Conservation (phyloP, 768 basidiomycete genomes). For the Trametes sanguinea region DNA sequence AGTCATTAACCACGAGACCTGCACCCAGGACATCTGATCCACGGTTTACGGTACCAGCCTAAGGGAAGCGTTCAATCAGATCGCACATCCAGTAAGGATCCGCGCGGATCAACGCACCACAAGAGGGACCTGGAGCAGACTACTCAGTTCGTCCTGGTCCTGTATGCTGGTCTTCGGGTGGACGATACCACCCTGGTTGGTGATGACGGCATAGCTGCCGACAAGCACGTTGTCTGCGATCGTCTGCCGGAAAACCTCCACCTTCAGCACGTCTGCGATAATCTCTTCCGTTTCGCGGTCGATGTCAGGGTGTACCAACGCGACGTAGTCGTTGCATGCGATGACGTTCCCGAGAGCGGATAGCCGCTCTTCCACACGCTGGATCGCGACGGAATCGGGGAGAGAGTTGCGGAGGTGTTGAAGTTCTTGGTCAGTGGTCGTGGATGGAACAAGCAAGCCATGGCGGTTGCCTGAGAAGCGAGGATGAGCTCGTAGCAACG, state of each 20-base stretch:
- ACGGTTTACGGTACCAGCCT: constrained; percentile 98
- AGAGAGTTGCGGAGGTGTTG: constrained; percentile 96
- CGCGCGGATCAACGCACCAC: constrained; percentile 61
- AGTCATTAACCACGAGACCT: constrained; percentile 97
- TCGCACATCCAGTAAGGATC: background rate
- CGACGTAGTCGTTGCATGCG: constrained; percentile 98
- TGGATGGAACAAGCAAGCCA: constrained; percentile 92
- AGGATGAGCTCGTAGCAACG: background rate
- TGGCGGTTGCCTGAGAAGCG: constrained; percentile 81
- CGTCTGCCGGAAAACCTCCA: constrained; percentile 98
- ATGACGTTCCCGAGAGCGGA: constrained; percentile 98
- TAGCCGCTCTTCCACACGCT: constrained; percentile 95
- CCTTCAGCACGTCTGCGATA: constrained; percentile 98
- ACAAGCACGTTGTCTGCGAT: constrained; percentile 96
- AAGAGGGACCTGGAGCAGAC: constrained; percentile 88
- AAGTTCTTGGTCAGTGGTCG: constrained; percentile 96
- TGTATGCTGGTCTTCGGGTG: constrained; percentile 97
- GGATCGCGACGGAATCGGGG: constrained; percentile 90
- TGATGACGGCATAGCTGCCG: constrained; percentile 92
- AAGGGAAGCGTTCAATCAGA: constrained; percentile 6
- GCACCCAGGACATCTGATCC: constrained; percentile 98
- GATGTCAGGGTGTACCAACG: constrained; percentile 96
- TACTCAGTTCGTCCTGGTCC: constrained; percentile 96
- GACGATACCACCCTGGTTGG: constrained; percentile 96
- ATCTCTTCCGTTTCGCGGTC: constrained; percentile 99